These are phyloP conservation scores for Rubia balearica DNA, from an alignment of 305 asterid genomes.

Conservation along the genomic window DNA sequence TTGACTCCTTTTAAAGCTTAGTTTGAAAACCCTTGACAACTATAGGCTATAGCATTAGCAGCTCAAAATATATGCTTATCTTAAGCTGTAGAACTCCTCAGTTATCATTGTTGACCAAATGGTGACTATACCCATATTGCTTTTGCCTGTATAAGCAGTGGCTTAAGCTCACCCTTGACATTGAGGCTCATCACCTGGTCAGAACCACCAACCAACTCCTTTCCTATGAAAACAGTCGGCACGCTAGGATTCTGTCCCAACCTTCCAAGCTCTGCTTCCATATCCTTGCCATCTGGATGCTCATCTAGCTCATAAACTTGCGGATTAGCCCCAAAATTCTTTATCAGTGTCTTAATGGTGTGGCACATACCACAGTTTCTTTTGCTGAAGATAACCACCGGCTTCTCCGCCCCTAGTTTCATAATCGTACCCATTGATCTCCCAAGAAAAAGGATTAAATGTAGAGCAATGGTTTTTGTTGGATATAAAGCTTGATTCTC, in stretches of 20 bases:
- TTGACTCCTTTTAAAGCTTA: background rate
- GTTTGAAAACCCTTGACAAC: background rate
- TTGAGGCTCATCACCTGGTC: conserved; percentile 55
- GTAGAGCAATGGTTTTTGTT: background rate
- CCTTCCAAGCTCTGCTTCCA: conserved; percentile 41
- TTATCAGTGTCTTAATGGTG: conserved; percentile 32
- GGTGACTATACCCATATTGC: conserved; percentile 51
- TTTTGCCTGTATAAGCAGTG: conserved; percentile 51
- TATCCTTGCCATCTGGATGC: conserved; percentile 34
- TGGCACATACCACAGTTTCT: conserved; percentile 55
- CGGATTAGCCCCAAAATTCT: conserved; percentile 53
- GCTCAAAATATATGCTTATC: background rate
- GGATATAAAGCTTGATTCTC: background rate
- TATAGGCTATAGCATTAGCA: background rate
- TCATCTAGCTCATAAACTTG: conserved; percentile 47
- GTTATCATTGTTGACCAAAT: background rate
- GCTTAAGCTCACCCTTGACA: conserved; percentile 44
- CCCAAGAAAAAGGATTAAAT: background rate
- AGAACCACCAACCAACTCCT: conserved; percentile 51
- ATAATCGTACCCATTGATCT: conserved; percentile 33
- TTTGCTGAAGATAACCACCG: conserved; percentile 64
- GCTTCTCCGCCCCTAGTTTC: conserved; percentile 28
- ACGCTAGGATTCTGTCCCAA: conserved; percentile 49
- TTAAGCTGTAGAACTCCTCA: background rate
- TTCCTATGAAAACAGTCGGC: conserved; percentile 57